These are phyloP conservation scores for Colletotrichum falcatum DNA, from an alignment of 2,329 filamentous ascomycete species.

Conservation along the genomic window DNA sequence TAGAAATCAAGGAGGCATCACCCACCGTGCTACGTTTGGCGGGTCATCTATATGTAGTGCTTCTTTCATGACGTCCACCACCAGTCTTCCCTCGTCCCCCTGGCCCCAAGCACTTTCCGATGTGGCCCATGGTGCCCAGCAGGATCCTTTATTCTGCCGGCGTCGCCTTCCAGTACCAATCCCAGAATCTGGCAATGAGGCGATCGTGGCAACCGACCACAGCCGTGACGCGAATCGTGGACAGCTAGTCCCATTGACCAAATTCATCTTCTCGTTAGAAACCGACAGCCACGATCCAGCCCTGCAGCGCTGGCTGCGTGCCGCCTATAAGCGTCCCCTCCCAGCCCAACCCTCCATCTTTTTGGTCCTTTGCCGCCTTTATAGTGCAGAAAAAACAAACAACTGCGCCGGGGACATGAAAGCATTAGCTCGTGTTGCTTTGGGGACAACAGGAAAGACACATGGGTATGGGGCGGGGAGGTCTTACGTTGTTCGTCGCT, in stretches of 20 bases:
- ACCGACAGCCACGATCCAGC: conserved; percentile 9
- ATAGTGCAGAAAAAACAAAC: conserved; percentile 84
- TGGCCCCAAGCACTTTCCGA: conserved; percentile 22
- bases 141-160: conserved; percentile 14
- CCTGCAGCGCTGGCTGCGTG: conserved; percentile 17
- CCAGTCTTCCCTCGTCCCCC: neutral
- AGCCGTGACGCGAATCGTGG: neutral
- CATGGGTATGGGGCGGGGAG: neutral
- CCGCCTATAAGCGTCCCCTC: conserved; percentile 3
- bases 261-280: neutral
- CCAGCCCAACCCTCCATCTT: neutral
- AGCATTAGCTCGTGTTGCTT: neutral
- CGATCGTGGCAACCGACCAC: conserved; percentile 13
- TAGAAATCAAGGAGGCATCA: conserved; percentile 30
- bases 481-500: conserved; percentile 96
- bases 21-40: conserved; percentile 19
- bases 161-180: conserved; percentile 9
- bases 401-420: conserved; percentile 59
- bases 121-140: conserved; percentile 24
- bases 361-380: conserved; percentile 45
- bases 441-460: too few relatives aligned
- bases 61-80: conserved; percentile 24
- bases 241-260: conserved; percentile 7
- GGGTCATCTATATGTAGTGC: conserved; percentile 37
- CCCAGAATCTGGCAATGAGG: conserved; percentile 10